Conservation (phyloP, 23 red algal species). For the Cyanidioschyzon merolae region DNA sequence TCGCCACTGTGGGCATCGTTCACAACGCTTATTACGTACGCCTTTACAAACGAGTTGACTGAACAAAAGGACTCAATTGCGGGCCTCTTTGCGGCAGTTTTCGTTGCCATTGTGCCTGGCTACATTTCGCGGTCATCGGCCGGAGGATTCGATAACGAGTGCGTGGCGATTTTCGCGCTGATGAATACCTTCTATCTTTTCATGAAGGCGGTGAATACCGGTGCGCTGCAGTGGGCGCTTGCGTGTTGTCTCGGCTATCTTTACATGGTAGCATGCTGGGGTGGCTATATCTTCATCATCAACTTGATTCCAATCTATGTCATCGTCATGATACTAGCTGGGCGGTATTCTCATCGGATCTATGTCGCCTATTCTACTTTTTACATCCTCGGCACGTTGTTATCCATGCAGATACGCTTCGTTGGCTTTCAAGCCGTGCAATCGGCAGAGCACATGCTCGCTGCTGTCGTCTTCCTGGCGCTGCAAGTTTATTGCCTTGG, state of each 20-base stretch:
- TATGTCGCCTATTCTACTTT: conserved; percentile 93
- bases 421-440: conserved; percentile 95
- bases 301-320: conserved; percentile 97
- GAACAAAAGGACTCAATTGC: conserved; percentile 22
- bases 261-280: conserved; percentile 99
- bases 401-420: conserved; percentile 99
- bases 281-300: conserved; percentile 98
- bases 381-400: conserved; percentile 85
- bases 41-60: conserved; percentile 47
- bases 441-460: conserved; percentile 75
- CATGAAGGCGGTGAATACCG: conserved; percentile 77
- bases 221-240: conserved; percentile 69
- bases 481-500: conserved; percentile 61
- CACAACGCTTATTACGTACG: conserved; percentile 83
- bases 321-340: conserved; percentile 68
- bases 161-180: conserved; percentile 89
- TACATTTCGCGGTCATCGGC: conserved; percentile 92
- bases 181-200: conserved; percentile 81
- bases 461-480: conserved; percentile 69
- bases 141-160: conserved; percentile 94
- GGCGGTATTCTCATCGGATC: conserved; percentile 78
- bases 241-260: conserved; percentile 56
- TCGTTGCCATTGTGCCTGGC: conserved; percentile 81
- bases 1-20: conserved; percentile 76
- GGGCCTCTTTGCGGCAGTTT: conserved; percentile 75